Percentiles rank a stretch among this genome's conserved stretches.
These are phyloP conservation scores for Dioscorea cayenensis DNA, from an alignment of 116 monocot species.

Conservation along the genomic window DNA sequence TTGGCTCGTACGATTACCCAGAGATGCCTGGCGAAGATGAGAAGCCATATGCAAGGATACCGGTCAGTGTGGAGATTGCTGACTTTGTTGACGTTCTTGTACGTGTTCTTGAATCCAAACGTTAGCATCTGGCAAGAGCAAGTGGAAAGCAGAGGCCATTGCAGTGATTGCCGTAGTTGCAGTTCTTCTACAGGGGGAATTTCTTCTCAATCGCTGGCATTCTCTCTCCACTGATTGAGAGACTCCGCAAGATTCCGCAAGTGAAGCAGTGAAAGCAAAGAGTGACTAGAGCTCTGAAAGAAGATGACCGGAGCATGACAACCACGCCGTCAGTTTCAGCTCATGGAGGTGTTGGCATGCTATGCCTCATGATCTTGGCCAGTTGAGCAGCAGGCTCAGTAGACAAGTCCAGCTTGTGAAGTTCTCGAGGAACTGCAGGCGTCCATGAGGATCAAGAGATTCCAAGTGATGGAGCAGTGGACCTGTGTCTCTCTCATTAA, in stretches of 20 bases:
- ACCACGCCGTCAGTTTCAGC: constrained; percentile 71
- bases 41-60: constrained; percentile 29
- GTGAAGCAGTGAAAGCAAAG: constrained; percentile 25
- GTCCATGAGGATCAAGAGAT: constrained; percentile 59
- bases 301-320: no score
- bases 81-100: constrained; percentile 25
- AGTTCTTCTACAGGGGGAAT: no score
- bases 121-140: no score
- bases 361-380: no score
- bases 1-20: no score
- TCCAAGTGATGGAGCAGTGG: no score
- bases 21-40: constrained; percentile 51
- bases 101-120: constrained; percentile 23
- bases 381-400: no score
- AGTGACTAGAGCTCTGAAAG: constrained; percentile 35
- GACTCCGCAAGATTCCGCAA: constrained; percentile 44
- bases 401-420: constrained; percentile 22
- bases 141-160: constrained; percentile 31
- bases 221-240: constrained; percentile 29
- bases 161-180: constrained; percentile 23
- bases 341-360: constrained; percentile 66
- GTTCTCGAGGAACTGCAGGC: constrained; percentile 48
- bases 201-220: no score
- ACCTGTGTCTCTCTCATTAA: no score
- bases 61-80: constrained; percentile 21